These are phyloP conservation scores for Brassica juncea DNA, from an alignment of 345 rosid genomes.

Conservation along the genomic window DNA sequence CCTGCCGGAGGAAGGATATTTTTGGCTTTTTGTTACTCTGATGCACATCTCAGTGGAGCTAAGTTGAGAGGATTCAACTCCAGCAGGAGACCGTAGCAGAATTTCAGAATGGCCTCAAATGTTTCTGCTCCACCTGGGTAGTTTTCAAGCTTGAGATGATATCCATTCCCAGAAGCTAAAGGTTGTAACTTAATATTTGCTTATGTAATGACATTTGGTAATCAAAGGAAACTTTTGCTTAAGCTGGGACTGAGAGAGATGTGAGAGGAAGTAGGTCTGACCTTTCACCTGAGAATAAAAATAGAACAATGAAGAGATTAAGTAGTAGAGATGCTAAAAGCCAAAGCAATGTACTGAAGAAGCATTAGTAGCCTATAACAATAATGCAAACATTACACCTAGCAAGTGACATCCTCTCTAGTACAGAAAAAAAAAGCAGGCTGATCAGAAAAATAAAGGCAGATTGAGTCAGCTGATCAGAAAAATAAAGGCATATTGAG, in stretches of 20 bases:
- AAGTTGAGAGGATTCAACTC: slow-evolving; percentile 70
- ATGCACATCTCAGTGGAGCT: slow-evolving; percentile 75
- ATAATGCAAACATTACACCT: not conserved
- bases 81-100: slow-evolving; percentile 65
- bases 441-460: not conserved
- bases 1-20: too few species aligned
- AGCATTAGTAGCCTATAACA: not conserved
- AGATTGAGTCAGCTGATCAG: too few species aligned
- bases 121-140: slow-evolving; percentile 79
- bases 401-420: not conserved
- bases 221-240: slow-evolving; percentile 75
- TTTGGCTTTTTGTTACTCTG: too few species aligned
- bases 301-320: not conserved
- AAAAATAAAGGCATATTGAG: too few species aligned
- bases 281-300: slow-evolving; percentile 64
- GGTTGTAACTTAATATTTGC: slow-evolving; percentile 63
- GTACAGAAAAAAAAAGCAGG: not conserved
- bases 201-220: slow-evolving; percentile 78
- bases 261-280: slow-evolving; percentile 93
- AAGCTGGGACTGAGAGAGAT: slow-evolving; percentile 78
- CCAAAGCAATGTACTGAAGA: not conserved
- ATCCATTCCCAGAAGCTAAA: slow-evolving; percentile 52
- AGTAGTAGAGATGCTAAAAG: not conserved
- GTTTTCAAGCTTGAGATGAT: slow-evolving; percentile 63
- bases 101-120: slow-evolving; percentile 63